Evolutionary conservation across 2,329 filamentous ascomycete species (phyloP), one percentile per base, ranked within the genome.

Genomic region (Diaporthe eres): DNA sequence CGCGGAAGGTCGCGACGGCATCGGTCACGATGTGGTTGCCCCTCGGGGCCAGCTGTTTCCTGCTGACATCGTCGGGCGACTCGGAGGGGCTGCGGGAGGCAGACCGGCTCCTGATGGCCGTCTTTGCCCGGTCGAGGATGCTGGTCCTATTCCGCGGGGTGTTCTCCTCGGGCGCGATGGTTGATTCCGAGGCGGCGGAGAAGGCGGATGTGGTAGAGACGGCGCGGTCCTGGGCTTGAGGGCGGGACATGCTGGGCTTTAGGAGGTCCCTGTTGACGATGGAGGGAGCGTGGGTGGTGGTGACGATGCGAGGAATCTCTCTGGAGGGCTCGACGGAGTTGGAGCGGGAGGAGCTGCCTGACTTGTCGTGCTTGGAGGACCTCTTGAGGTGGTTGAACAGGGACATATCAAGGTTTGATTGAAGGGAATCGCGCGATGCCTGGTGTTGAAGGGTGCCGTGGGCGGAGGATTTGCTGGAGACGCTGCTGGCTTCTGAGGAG

Each of bases 11-110:
- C 7, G 51, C 55, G 25, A 77, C 76, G 10, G 76, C 76, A 67
- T 77, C 76, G 8, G 76, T 74, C 53, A 77, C 76, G 44, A 75
- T 75, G 63, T 77, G 76, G 47, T 77, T 77, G 74, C 76, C 76
- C 19, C 76, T 71, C 31, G 74, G 76, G 44, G 61, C 73, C 25
- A 77, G 31, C 37, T 71, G 60, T 65, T 68, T 77, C 67, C 75
- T 67, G 58, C 63, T 75, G 47, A 25, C 37, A 51, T 60, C 55
- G 19, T 75, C 73, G 49, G 73, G 73, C 44, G 68, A 73, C 44
- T 63, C 55, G 15, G 74, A 37, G 15, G 75, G 75, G 75, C 70
- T 77, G 31, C 73, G 75, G 31, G 75, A 77, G 5, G 63, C 37
- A 28, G 75, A 67, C 28, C 75, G 70, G 63, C 73, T 70, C 73